Percentiles rank a stretch among this genome's conserved stretches.
Evolutionary conservation across 2,329 filamentous ascomycete genomes (phyloP).

Genomic region (Corniculantispora saksenae): DNA sequence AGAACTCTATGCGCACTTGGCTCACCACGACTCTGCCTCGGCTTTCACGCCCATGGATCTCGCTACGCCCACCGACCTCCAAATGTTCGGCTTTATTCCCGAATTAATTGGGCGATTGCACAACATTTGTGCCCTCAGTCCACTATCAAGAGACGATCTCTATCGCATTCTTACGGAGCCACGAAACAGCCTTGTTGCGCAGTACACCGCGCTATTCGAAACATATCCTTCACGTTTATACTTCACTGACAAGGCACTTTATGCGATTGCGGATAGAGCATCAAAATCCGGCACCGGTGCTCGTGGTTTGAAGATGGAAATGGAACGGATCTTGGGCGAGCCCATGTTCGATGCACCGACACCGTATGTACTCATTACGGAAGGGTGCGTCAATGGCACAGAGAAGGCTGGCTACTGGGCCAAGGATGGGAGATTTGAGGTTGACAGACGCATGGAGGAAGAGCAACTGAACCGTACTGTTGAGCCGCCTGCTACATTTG

Average conservation of each 20-base stretch:
- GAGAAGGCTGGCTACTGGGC: conserved; percentile 65
- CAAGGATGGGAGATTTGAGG: conserved; percentile 68
- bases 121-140: conserved; percentile 81
- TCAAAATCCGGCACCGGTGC: conserved; percentile 69
- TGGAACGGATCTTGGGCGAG: conserved; percentile 76
- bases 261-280: conserved; percentile 73
- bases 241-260: conserved; percentile 81
- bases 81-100: conserved; percentile 87
- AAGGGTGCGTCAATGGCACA: conserved; percentile 64
- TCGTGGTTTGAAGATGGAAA: conserved; percentile 74
- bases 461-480: conserved; percentile 49
- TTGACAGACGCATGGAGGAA: conserved; percentile 67
- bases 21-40: conserved; percentile 50
- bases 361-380: conserved; percentile 73
- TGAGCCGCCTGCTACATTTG: conserved; percentile 35
- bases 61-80: conserved; percentile 72
- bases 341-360: conserved; percentile 81
- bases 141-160: conserved; percentile 67
- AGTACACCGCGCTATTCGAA: conserved; percentile 86
- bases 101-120: conserved; percentile 96
- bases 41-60: conserved; percentile 66
- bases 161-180: conserved; percentile 91
- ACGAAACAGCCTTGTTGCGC: conserved; percentile 80
- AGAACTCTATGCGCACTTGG: conserved; percentile 57
- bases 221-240: conserved; percentile 76